Evolutionary conservation across 768 basidiomycete species (phyloP), one percentile per base, ranked within the genome.

Genomic region (Tephrocybe sp.): DNA sequence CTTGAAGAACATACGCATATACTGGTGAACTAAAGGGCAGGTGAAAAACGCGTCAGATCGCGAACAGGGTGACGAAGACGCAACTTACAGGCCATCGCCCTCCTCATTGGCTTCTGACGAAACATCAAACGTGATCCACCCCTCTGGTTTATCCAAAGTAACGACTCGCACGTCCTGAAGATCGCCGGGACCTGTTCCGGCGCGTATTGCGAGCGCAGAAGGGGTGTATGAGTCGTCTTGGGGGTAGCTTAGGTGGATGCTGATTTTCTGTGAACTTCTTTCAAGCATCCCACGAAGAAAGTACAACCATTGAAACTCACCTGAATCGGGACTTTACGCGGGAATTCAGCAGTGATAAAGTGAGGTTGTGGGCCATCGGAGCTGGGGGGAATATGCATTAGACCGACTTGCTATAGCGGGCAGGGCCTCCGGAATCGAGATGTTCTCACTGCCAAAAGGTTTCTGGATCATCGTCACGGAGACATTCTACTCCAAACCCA

Each of bases 151-250:
- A 33, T 90, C 87, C 42, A 98, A 75, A 12, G 88, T 88, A 38
- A 92, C 82, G 19, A 88, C 74, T 19, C 90, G 80, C 20, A 95
- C 87, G 62, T 98, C 97, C 68, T 98, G 93, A 8, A 98, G 76
- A 67, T 98, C 97, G 52, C 85, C 88, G 5, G 85, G 79, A 11
- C 92, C 87, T 10, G 94, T 98, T 13, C 97, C 97, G 0, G 95
- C 95, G 43, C 92, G 85, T 33, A 99, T 83, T 1, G 87, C 85
- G 52, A 99, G 76, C 16, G 89, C 90, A 0, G 91, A 88, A 0
- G 97, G 97, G 0, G 97, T 98, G 66, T 98, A 99, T 0, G 97
- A 98, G 64, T 99, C 97, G 64, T 98, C 97, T 45, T 82, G 80
- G 4, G 79, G 76, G 65, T 83, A 89, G 61, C 87, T 87, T 34